A percentile compares a stretch with the other conserved stretches of the same genome.
These are phyloP conservation scores for Eucalyptus viminalis DNA, from an alignment of 345 rosid genomes.

Conservation along the genomic window DNA sequence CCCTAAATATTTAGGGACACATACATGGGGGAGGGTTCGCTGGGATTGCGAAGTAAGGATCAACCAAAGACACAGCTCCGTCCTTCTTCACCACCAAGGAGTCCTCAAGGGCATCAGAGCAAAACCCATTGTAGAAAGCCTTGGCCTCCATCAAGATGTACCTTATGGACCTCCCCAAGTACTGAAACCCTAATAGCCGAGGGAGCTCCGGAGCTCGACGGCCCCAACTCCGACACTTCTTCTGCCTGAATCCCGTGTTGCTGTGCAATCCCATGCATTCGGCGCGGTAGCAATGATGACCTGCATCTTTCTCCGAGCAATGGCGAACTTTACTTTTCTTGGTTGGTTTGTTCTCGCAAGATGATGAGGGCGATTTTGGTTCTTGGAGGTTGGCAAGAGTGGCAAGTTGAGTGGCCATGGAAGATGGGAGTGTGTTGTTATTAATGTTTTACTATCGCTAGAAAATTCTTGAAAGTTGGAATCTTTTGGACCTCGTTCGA, in stretches of 20 bases:
- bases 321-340: neutral
- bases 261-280: neutral
- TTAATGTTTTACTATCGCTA: neutral
- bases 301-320: neutral
- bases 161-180: constrained; percentile 16
- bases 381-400: neutral
- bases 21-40: constrained; percentile 7
- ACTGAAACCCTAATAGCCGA: constrained; percentile 10
- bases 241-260: neutral
- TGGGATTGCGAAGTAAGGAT: constrained; percentile 36
- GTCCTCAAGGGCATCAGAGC: constrained; percentile 8
- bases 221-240: neutral
- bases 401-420: neutral
- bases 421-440: neutral
- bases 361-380: neutral
- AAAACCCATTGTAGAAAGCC: constrained; percentile 30
- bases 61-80: neutral
- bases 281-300: neutral
- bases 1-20: neutral
- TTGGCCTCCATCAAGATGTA: constrained; percentile 22
- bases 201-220: neutral
- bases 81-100: neutral
- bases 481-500: neutral
- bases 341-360: neutral
- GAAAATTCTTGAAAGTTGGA: neutral